Conservation (phyloP, 768 basidiomycete species). For the Collybia sordida region DNA sequence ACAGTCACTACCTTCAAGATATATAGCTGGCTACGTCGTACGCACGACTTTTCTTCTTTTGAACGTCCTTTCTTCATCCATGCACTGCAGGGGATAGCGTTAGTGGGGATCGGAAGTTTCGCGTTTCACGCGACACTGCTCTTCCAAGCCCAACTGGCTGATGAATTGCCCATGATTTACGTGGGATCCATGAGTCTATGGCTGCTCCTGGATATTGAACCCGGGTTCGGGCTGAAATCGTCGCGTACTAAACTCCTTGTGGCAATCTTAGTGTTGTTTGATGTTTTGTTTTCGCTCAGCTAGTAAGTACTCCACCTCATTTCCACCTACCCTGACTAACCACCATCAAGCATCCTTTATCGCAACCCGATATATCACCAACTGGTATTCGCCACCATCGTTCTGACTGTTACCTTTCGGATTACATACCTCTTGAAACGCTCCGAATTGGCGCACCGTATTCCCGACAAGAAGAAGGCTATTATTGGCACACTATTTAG, state of each 20-base stretch:
- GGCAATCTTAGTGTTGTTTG: slow-evolving; percentile 41
- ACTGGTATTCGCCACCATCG: slow-evolving; percentile 62
- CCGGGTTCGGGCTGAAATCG: slow-evolving; percentile 44
- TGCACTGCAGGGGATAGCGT: slow-evolving; percentile 53
- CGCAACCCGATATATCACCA: slow-evolving; percentile 84
- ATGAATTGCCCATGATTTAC: slow-evolving; percentile 84
- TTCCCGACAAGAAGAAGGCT: slow-evolving; percentile 41
- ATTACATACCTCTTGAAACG: slow-evolving; percentile 50
- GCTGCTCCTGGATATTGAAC: slow-evolving; percentile 56
- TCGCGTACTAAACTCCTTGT: slow-evolving; percentile 39
- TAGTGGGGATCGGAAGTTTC: slow-evolving; percentile 77
- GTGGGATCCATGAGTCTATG: slow-evolving; percentile 61
- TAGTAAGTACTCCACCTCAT: slow-evolving; percentile 53
- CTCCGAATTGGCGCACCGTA: slow-evolving; percentile 35
- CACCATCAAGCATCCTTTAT: slow-evolving; percentile 48
- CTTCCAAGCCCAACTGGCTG: slow-evolving; percentile 76
- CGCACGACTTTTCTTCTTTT: slow-evolving; percentile 8
- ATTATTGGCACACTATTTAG: slow-evolving; percentile 45
- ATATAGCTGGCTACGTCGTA: slow-evolving; percentile 41
- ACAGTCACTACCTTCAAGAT: slow-evolving; percentile 41
- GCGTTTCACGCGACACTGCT: slow-evolving; percentile 77
- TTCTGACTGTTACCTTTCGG: slow-evolving; percentile 48
- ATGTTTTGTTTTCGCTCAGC: slow-evolving; percentile 64
- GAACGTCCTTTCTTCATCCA: not conserved
- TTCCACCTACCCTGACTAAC: slow-evolving; percentile 1